These are phyloP conservation scores for Trichophyton schoenleinii DNA, from an alignment of 2,329 filamentous ascomycete genomes.

Conservation along the genomic window DNA sequence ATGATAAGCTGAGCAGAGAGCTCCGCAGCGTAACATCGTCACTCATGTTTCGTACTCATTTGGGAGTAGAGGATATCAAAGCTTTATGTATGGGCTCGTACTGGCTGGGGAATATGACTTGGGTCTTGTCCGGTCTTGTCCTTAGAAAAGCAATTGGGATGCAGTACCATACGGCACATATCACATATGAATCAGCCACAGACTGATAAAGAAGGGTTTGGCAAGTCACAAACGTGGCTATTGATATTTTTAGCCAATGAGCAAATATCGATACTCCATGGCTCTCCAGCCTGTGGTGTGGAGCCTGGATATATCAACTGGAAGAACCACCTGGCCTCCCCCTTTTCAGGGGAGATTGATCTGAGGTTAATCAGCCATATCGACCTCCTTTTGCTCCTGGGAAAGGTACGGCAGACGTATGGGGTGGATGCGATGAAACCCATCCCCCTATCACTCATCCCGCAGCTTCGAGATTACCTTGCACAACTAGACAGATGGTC, in stretches of 20 bases:
- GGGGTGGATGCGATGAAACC: slow-evolving; percentile 17
- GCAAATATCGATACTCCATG: slow-evolving; percentile 10
- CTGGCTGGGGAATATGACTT: slow-evolving; percentile 44
- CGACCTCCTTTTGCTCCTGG: slow-evolving; percentile 9
- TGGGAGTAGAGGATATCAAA: slow-evolving; percentile 39
- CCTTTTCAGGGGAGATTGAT: slow-evolving; percentile 25
- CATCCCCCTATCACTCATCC: slow-evolving; percentile 11
- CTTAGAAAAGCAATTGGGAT: slow-evolving; percentile 34
- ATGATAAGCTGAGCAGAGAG: slow-evolving; percentile 40
- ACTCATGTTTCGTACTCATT: slow-evolving; percentile 41
- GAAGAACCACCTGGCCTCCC: slow-evolving; percentile 30
- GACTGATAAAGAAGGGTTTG: slow-evolving; percentile 9
- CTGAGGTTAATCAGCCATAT: slow-evolving; percentile 12
- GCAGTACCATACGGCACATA: slow-evolving; percentile 23
- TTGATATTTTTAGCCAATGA: slow-evolving; percentile 21
- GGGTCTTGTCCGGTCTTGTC: slow-evolving; percentile 34
- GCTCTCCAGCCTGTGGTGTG: slow-evolving; percentile 7
- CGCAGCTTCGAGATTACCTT: slow-evolving; percentile 18
- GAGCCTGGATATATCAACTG: slow-evolving; percentile 10
- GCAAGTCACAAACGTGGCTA: slow-evolving; percentile 30
- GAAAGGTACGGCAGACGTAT: slow-evolving; percentile 11
- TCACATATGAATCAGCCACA: slow-evolving; percentile 8
- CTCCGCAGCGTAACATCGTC: slow-evolving; percentile 41
- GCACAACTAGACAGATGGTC: slow-evolving; percentile 22
- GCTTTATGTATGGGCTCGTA: slow-evolving; percentile 44